phyloP scores from a whole-genome alignment of 2,329 filamentous ascomycete species.

The Escovopsis sp. region DNA sequence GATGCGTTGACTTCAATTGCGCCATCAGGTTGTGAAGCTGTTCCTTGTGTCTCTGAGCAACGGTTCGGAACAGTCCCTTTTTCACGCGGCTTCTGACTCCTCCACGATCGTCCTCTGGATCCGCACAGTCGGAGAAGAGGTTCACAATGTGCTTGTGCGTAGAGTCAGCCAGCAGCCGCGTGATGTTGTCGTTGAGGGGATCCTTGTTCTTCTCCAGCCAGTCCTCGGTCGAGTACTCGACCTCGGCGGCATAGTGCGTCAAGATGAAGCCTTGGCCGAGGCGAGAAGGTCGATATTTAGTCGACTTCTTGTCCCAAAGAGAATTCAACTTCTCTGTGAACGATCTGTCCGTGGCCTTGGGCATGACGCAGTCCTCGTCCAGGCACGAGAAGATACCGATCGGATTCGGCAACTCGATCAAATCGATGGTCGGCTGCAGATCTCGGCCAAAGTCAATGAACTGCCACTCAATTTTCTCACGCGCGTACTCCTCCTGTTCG shows the following conservation, averaged over 20 bases:
- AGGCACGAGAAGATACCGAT: constrained; percentile 98
- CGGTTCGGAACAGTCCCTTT: constrained; percentile 91
- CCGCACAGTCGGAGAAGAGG: constrained; percentile 79
- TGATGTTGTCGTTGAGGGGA: constrained; percentile 92
- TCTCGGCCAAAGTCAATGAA: constrained; percentile 99
- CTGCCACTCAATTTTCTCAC: constrained; percentile 98
- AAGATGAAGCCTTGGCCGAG: constrained; percentile 87
- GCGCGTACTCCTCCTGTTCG: constrained; percentile 94
- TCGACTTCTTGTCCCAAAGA: constrained; percentile 89
- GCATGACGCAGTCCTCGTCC: constrained; percentile 97
- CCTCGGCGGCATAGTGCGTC: constrained; percentile 94
- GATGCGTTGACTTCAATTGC: constrained; percentile 89
- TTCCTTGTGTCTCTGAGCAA: constrained; percentile 93
- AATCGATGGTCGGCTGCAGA: constrained; percentile 89
- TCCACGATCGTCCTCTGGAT: constrained; percentile 58
- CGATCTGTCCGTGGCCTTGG: constrained; percentile 89
- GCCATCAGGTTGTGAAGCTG: constrained; percentile 93
- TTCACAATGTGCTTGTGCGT: constrained; percentile 68
- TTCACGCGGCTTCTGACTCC: constrained; percentile 71
- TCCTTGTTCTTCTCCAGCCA: constrained; percentile 99
- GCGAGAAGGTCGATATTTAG: constrained; percentile 80
- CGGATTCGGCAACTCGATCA: constrained; percentile 90
- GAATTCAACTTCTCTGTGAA: constrained; percentile 98
- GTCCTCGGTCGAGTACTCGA: constrained; percentile 87
- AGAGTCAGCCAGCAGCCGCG: constrained; percentile 70